Evolutionary conservation across 352 stramenopile species (phyloP), one percentile per base, ranked within the genome.

Genomic region (Globisporangium iwayamae): DNA sequence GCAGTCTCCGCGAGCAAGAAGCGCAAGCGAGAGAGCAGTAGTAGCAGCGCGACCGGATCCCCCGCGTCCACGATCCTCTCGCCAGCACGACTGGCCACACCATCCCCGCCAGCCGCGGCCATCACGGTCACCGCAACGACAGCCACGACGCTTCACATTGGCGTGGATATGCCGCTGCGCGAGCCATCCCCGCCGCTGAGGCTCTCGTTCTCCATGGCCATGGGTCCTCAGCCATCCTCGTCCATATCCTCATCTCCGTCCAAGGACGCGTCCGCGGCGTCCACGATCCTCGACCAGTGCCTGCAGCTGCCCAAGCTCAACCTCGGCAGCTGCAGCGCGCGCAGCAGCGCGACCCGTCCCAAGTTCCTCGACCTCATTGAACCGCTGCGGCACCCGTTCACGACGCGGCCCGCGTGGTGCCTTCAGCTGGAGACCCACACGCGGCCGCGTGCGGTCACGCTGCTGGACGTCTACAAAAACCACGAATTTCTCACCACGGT

Each of bases 381-480:
- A 10, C 83, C 85, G 32, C 85, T 85, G 1, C 85, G 78, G 56
- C 76, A 85, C 13, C 85, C 83, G 20, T 92, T 92, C 67, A 81
- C 74, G 22, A 56, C 79, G 30, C 34, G 53, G 0, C 85, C 85
- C 4, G 66, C 66, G 14, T 94, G 85, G 85, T 85, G 68, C 38
- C 61, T 72, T 38, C 50, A 63, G 32, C 52, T 51, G 47, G 32
- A 39, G 14, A 50, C 32, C 32, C 72, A 81, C 47, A 64, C 85
- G 25, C 79, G 85, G 28, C 85, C 83, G 22, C 74, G 73, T 3
- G 46, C 81, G 0, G 80, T 94, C 47, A 78, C 83, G 1, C 60
- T 94, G 25, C 62, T 94, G 16, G 85, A 94, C 34, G 85, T 91
- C 45, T 91, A 88, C 73, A 94, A 94, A 65, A 78, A 85, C 56